Base-by-base conservation (phyloP, 208 protist species). In the Trypanosomatidae sp. region DNA sequence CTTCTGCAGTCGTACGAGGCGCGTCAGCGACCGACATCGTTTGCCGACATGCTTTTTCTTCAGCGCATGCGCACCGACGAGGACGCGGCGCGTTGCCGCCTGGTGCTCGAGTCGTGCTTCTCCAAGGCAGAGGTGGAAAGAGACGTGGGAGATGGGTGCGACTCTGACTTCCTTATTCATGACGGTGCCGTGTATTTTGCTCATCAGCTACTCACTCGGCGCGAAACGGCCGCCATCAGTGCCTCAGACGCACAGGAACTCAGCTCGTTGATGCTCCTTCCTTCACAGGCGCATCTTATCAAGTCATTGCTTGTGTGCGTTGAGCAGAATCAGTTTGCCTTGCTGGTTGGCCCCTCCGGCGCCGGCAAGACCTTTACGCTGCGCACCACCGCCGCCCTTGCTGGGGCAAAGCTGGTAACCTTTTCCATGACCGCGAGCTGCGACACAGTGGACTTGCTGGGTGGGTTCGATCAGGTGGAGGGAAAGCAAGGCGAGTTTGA, bases 391-490 rank as follows among this genome's bases (percentile, higher is more conserved):
- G 97, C 99, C 6, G 70, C 87, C 25, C 72, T 99, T 3, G 94
- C 91, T 7, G 93, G 98, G 1, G 93, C 96, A 17, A 82, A 77
- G 69, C 86, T 99, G 8, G 79, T 92, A 33, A 98, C 99, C 59
- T 98, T 99, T 65, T 91, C 97, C 22, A 98, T 99, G 94, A 99
- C 97, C 68, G 93, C 90, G 30, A 93, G 94, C 74, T 98, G 98
- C 50, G 99, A 99, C 79, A 99, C 99, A 9, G 98, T 97, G 0
- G 99, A 99, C 69, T 89, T 99, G 36, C 92, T 99, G 7, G 99
- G 99, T 60, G 97, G 98, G 13, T 99, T 99, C 81, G 98, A 99
- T 83, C 99, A 99, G 83, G 89, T 99, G 53, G 98, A 99, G 66
- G 91, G 94, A 15, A 89, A 90, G 71, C 84, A 94, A 41, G 98